Conservation (phyloP, 176 grass and related monocot species). For the Aegilops umbellulata region DNA sequence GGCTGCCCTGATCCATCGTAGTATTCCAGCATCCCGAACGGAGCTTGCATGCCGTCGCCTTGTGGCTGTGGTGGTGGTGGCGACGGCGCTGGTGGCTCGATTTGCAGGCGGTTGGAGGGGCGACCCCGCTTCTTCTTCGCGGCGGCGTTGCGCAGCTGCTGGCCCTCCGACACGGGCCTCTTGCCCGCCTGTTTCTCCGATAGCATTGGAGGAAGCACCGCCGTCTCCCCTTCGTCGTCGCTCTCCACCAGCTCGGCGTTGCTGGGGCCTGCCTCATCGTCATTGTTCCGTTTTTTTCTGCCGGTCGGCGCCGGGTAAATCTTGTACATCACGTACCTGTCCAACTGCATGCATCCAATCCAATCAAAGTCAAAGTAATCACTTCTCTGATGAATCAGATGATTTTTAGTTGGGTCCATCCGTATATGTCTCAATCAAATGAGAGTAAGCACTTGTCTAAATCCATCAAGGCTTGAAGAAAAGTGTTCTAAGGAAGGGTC, state of each 20-base stretch:
- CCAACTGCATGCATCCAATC: slow-evolving; percentile 15
- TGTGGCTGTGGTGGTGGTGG: no score
- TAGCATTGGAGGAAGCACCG: not conserved
- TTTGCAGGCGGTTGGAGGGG: not conserved
- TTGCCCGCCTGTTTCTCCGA: not conserved
- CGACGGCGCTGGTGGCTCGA: not conserved
- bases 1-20: not conserved
- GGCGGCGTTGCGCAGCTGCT: not conserved
- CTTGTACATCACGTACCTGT: not conserved
- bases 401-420: no score
- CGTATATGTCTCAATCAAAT: no score
- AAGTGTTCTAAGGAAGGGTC: not conserved
- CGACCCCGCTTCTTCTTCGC: not conserved
- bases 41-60: not conserved
- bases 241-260: not conserved
- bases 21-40: not conserved
- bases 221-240: not conserved
- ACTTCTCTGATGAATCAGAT: no score
- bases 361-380: not conserved
- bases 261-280: not conserved
- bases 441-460: not conserved
- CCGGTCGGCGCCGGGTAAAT: slow-evolving; percentile 16
- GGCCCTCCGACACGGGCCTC: not conserved
- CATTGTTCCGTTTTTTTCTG: not conserved
- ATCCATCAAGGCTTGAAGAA: no score